These are phyloP conservation scores for Dillenia turbinata DNA, from an alignment of 164 flowering plant species.

Conservation along the genomic window DNA sequence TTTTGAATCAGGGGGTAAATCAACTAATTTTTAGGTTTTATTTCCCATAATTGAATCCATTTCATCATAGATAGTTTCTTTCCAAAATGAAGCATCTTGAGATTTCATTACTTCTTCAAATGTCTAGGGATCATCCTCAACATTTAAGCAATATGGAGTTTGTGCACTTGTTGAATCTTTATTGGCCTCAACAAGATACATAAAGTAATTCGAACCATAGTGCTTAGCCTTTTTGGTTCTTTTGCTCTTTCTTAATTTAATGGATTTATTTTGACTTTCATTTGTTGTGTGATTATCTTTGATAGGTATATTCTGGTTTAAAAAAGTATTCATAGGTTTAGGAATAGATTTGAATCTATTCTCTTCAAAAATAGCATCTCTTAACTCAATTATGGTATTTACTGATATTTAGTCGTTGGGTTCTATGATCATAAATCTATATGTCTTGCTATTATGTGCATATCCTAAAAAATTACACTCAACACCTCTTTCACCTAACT, in stretches of 20 bases:
- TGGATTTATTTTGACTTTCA: no score
- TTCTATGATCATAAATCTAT: conserved; percentile 2
- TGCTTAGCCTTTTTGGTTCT: background rate
- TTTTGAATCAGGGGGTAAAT: no score
- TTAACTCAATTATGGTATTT: conserved; percentile 8
- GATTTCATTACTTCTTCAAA: no score
- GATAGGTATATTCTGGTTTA: no score
- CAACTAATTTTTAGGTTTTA: no score
- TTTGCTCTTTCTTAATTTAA: background rate
- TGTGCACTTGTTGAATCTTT: background rate
- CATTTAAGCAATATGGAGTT: background rate
- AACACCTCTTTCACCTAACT: conserved; percentile 6
- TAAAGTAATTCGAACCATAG: background rate
- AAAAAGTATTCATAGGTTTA: no score
- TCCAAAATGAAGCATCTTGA: no score
- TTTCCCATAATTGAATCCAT: no score
- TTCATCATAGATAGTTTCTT: no score
- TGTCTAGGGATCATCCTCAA: no score
- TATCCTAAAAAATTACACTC: conserved; percentile 14
- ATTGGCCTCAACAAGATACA: background rate
- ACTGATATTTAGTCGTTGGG: background rate
- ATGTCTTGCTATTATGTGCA: conserved; percentile 7
- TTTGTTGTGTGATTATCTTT: no score
- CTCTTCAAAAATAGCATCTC: conserved; percentile 9
- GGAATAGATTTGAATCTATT: background rate